Evolutionary conservation across 2,329 filamentous ascomycete species (phyloP), one percentile per base, ranked within the genome.

Genomic region (Talaromyces sp.): DNA sequence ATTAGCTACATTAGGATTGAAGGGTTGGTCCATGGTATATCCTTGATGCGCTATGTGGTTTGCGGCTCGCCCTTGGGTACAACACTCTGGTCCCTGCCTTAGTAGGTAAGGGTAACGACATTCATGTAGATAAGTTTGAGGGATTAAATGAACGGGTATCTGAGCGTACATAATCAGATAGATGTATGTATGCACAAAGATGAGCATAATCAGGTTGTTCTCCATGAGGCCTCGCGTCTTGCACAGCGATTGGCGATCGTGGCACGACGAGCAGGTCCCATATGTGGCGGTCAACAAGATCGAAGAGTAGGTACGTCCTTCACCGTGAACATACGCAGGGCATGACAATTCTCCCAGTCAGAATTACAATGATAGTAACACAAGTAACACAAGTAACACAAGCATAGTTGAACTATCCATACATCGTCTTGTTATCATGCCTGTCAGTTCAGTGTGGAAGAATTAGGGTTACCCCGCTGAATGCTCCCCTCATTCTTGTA

Each of bases 401-500:
- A 21, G n/a, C 31, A 54, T 35, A 54, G n/a, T 1, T 37, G 50
- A 35, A 35, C 31, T 54, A 33, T 33, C 11, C 16, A 33, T 18
- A 52, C n/a, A 21, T 52, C 48, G 28, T 12, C 48, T n/a, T 31
- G 46, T 33, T 21, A n/a, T 50, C 46, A n/a, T 11, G 18, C 18
- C 8, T 44, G 42, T 40, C 39, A 40, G n/a, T 18, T 40, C 8
- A 39, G n/a, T 31, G 28, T 52, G 28, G 50, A 54, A 14, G n/a
- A 35, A 23, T 54, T 37, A 54, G 50, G 50, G 50, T 37, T 54
- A 54, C 50, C 50, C 50, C 50, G 28, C 31, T 8, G 28, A 35
- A 54, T 54, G 48, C 48, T 35, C 31, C 50, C 50, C 50, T 37
- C 50, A 23, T 35, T 35, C n/a, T 23, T 54, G 50, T 54, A 33